Evolutionary conservation across 2,329 filamentous ascomycete genomes (phyloP), one percentile per base, ranked within the genome.

Genomic region (Xylaria sp.): DNA sequence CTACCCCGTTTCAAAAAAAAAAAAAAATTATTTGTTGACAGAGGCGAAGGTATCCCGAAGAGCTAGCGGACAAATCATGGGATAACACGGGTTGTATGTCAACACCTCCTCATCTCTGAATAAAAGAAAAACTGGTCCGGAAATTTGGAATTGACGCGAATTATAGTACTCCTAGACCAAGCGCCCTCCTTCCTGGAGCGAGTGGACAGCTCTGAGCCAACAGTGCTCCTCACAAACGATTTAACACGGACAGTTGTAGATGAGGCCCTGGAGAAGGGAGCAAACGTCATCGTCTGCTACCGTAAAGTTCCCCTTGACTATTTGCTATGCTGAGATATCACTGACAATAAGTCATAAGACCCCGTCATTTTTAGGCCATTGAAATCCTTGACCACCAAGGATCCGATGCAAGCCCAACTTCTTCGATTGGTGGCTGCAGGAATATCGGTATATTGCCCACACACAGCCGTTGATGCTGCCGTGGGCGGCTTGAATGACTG

Each of bases 351-450:
- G 25, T 47, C 9, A 69, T 74, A 97, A 35, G 93, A 99, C 81
- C 96, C 96, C 25, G 96, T 98, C 79, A 98, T 99, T 78, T 99
- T 99, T 85, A 90, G 92, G 58, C 92, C 92, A 62, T 86, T 99
- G 74, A 99, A 98, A 82, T 91, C 93, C 72, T 84, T 99, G 78
- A 97, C 93, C 40, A 87, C 94, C 57, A 86, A 87, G 70, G 92
- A 99, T 78, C 88, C 93, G 10, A 96, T 98, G 80, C 96, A 99
- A 79, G 87, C 90, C 51, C 93, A 93, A 6, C 88, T 99, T 37
- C 86, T 99, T 3, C 88, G 91, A 53, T 87, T 99, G 13, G 92
- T 91, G 55, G 92, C 93, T 71, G 90, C 92, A 79, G 94, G 95
- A 42, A 93, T 99, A 75, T 97, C 94, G 72, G 94, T 99, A 65